phyloP scores from a whole-genome alignment of 352 stramenopile genomes.

The Globisporangium camurandrum region DNA sequence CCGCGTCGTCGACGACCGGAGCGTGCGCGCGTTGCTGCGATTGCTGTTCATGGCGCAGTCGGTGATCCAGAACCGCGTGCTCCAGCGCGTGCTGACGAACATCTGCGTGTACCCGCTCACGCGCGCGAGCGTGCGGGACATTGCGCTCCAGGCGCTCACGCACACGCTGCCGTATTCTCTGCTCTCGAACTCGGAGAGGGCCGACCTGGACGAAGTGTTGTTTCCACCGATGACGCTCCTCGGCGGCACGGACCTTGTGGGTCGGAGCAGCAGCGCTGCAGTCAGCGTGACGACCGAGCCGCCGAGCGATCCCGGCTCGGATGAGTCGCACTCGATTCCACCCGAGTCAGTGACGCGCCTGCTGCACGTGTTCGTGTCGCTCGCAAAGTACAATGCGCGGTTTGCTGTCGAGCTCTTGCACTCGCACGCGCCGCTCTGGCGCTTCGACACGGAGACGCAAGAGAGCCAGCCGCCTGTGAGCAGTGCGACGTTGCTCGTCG shows the following conservation, averaged over 20 bases:
- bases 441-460: background rate
- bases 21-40: constrained; percentile 56
- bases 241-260: constrained; percentile 22
- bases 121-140: constrained; percentile 44
- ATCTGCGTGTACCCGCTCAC: constrained; percentile 76
- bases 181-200: constrained; percentile 19
- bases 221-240: constrained; percentile 58
- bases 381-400: constrained; percentile 89
- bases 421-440: constrained; percentile 44
- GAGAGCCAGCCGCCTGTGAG: constrained; percentile 22
- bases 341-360: constrained; percentile 87
- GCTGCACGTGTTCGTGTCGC: constrained; percentile 73
- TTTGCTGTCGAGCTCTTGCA: constrained; percentile 87
- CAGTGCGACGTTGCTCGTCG: constrained; percentile 68
- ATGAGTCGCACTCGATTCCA: constrained; percentile 19
- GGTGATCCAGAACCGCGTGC: constrained; percentile 74
- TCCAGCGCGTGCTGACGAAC: constrained; percentile 71
- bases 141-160: constrained; percentile 57
- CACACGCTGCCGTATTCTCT: constrained; percentile 37
- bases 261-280: constrained; percentile 8
- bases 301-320: constrained; percentile 12
- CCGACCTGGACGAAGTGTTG: constrained; percentile 33
- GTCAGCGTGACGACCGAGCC: background rate
- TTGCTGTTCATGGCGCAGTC: constrained; percentile 80
- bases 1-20: constrained; percentile 59